Percentiles rank a stretch among this genome's conserved stretches.
Evolutionary conservation across 257 asterid species (phyloP).

Genomic region (Rhazya stricta): DNA sequence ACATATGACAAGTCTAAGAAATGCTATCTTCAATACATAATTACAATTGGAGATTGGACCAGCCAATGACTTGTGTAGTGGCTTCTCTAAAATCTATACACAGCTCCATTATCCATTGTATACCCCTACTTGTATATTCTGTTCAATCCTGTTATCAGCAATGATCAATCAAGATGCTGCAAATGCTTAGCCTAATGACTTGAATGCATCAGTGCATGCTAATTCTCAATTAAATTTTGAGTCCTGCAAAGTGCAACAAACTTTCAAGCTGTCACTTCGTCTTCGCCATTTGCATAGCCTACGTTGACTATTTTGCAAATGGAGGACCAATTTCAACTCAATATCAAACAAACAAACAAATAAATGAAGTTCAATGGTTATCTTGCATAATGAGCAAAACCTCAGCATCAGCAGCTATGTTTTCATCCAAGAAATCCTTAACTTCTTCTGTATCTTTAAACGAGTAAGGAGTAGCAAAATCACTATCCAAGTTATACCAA

Average conservation of each 20-base stretch:
- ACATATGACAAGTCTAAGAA: neutral
- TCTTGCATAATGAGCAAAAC: conserved; percentile 59
- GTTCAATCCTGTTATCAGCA: neutral
- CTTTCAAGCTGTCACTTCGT: neutral
- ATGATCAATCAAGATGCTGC: neutral
- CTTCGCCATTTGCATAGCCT: neutral
- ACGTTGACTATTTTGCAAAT: neutral
- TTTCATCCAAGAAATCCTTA: conserved; percentile 43
- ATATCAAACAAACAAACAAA: neutral
- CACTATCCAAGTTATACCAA: conserved; percentile 91
- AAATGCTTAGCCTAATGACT: neutral
- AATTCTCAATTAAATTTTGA: neutral
- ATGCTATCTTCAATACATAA: neutral
- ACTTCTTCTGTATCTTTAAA: conserved; percentile 44
- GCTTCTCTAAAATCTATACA: neutral
- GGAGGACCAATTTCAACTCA: neutral
- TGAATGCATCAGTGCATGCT: neutral
- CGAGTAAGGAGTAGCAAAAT: conserved; percentile 44
- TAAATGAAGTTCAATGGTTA: conserved; percentile 20
- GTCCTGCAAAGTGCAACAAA: conserved; percentile 1
- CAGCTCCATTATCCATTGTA: neutral
- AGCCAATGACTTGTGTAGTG: neutral
- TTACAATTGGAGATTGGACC: neutral
- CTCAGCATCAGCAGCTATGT: conserved; percentile 51
- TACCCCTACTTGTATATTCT: neutral